Conservation (phyloP, 2,329 filamentous ascomycete species). For the Neodidymelliopsis sp. region DNA sequence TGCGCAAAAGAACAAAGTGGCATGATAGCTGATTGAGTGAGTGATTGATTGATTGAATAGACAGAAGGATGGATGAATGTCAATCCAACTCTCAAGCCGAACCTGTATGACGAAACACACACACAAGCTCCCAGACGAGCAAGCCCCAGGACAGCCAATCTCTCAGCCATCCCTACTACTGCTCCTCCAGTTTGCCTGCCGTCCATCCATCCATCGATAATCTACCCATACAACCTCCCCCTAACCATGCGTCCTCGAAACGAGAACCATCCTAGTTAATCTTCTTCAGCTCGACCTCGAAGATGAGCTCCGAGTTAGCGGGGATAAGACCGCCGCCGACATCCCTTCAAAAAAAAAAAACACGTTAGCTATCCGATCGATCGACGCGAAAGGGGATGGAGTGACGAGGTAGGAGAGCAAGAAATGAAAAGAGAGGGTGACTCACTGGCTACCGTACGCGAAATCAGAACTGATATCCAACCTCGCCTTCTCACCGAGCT, state of each 20-base stretch:
- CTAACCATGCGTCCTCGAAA: no score
- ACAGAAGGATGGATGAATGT: not conserved
- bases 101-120: no score
- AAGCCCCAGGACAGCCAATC: slow-evolving; percentile 1
- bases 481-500: slow-evolving; percentile 85
- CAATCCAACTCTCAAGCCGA: no score
- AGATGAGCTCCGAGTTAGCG: slow-evolving; percentile 75
- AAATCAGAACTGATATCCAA: slow-evolving; percentile 79
- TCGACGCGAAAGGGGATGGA: no score
- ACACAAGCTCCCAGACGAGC: no score
- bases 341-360: not conserved
- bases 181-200: not conserved
- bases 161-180: not conserved
- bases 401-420: no score
- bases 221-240: no score
- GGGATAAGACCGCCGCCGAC: slow-evolving; percentile 73
- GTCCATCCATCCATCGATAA: no score
- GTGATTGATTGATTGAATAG: no score
- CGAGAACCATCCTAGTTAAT: slow-evolving; percentile 42
- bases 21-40: no score
- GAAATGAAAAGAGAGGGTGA: not conserved
- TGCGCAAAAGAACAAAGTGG: no score
- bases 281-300: slow-evolving; percentile 55
- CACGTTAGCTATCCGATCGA: no score
- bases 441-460: slow-evolving; percentile 35